Base-by-base conservation (phyloP, 768 basidiomycete species). In the Exsudoporus frostii region DNA sequence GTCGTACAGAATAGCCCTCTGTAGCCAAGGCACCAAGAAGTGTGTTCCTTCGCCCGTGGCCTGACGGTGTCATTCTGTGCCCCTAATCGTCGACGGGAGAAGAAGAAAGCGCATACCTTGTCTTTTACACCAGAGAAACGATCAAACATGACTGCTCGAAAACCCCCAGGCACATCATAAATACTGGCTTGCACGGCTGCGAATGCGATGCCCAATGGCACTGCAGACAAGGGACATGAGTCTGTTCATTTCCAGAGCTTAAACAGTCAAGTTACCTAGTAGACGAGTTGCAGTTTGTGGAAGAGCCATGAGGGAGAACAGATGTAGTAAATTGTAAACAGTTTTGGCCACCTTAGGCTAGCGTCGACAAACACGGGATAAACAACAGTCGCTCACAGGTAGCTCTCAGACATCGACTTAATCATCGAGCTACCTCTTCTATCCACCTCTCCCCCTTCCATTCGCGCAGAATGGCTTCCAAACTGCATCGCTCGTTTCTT, bases 401-500 rank as follows among this genome's bases (percentile, higher is more conserved):
- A 37, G 19, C 27, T 51, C 22, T 36, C 34, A 22, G 17, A 22
- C 39, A 34, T 20, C 48, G 55, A 36, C 34, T 34, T 48, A 25
- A 71, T 61, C 45, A 58, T 44, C 14, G 67, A 63, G 65, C 84
- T 81, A 2, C 87, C 88, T 34, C 79, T 77, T 53, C 60, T 70
- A 48, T 76, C 72, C 17, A 69, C 71, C 43, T 82, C 80, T 3
- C 82, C 85, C 17, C 64, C 68, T 53, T 86, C 84, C 90, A 93
- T 92, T 53, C 90, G 74, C 17, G 91, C 91, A 29, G 90, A 89
- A 70, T 85, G 84, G 62, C 82, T 90, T 17, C 96, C 96, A 73
- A 99, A 99, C 64, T 98, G 97, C 90, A 98, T 97, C 14, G 97
- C 97, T 53, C 90, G 70, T 73, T 99, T 99, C 68, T 88, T 93